Base-by-base conservation (phyloP, 176 grass and related monocot genomes). In the Aegilops bicornis region DNA sequence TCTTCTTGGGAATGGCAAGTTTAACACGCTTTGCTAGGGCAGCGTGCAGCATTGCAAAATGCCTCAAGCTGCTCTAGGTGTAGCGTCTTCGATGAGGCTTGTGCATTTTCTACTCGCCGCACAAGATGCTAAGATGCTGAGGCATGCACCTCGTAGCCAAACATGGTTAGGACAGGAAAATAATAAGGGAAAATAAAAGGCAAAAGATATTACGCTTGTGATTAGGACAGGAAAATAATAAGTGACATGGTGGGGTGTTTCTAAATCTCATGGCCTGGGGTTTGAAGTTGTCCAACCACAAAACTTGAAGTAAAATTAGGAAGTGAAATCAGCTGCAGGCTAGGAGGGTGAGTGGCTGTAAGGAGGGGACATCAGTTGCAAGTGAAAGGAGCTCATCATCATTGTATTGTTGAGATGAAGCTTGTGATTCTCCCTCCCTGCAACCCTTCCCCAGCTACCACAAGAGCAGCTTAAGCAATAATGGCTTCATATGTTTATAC, bases 31-130 rank as follows among this genome's bases (percentile, higher is more conserved):
- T 66, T 16, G 20, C 45, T 65, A 45, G 2, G 35, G 42, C 16
- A 73, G 54, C 2, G 15, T 73, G 69, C 12, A 43, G 10, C 20
- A 2, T 40, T 7, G 20, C 25, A 80, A 80, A 85, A 64, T 80
- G 32, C 23, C 82, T 85, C 76, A 89, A 58, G 42, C 24, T 74
- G 68, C 17, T 73, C 32, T 33, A 74, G 73, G 42, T 64, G 68
- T 5, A 73, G 58, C 3, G 4, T 65, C 43, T 14, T 39, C 56
- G 32, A 45, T 80, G 33, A 80, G 61, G n/a, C 12, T 10, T 65
- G 58, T 17, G 6, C 19, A 24, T 66, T 84, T 84, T 74, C 22
- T 80, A 48, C 37, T 85, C 77, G 52, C 0, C 22, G 58, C 40
- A 36, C n/a, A 87, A 82, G 60, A 62, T 24, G 15, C 23, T 72